Percentiles rank a stretch among this genome's conserved stretches.
Evolutionary conservation across 441 rosid genomes (phyloP).

Genomic region (Adansonia grandidieri): DNA sequence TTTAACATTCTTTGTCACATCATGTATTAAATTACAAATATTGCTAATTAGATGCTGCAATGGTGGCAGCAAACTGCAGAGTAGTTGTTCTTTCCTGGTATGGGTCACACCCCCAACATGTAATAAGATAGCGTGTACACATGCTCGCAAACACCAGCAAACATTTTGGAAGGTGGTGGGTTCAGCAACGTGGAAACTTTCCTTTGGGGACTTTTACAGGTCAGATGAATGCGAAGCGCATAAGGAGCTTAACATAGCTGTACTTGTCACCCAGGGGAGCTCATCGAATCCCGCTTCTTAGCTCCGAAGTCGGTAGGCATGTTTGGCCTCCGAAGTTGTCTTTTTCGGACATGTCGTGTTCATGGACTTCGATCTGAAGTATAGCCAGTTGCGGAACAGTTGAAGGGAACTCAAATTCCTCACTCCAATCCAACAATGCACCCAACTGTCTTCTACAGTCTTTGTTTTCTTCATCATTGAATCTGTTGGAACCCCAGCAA

Average conservation of each 20-base stretch:
- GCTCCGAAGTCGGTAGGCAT: slow-evolving; percentile 65
- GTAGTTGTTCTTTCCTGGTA: too few relatives aligned
- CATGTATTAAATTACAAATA: background rate
- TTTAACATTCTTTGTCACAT: slow-evolving; percentile 1
- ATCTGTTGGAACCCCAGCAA: slow-evolving; percentile 79
- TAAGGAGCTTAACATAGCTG: background rate
- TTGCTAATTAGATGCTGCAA: background rate
- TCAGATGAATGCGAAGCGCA: background rate
- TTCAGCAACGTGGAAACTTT: background rate
- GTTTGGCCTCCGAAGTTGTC: slow-evolving; percentile 88
- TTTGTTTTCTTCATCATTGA: slow-evolving; percentile 63
- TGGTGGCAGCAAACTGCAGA: too few relatives aligned
- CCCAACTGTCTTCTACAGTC: slow-evolving; percentile 67
- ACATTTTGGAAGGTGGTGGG: background rate
- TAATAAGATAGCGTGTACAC: background rate
- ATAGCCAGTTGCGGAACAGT: slow-evolving; percentile 81
- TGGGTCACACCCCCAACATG: background rate
- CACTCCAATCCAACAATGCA: slow-evolving; percentile 60
- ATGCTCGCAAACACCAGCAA: background rate
- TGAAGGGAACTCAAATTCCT: slow-evolving; percentile 73
- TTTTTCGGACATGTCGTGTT: slow-evolving; percentile 73
- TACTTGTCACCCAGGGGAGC: slow-evolving; percentile 27
- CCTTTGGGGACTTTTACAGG: background rate
- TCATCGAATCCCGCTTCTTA: slow-evolving; percentile 68
- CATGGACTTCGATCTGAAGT: slow-evolving; percentile 73